Base-by-base conservation (phyloP, 768 basidiomycete species). In the Lactarius akahatsu region DNA sequence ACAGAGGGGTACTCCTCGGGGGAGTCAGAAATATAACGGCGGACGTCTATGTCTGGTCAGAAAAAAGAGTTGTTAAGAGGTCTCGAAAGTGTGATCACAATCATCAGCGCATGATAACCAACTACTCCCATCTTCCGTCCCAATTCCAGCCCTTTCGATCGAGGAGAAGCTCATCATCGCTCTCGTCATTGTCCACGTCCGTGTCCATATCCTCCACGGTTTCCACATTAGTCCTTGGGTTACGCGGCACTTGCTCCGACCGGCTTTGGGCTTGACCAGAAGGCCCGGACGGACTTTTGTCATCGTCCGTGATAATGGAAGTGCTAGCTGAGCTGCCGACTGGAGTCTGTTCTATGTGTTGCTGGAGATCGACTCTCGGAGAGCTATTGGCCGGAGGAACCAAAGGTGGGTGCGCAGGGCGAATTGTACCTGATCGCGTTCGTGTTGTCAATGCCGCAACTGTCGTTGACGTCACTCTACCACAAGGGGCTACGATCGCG, bases 361-460 rank as follows among this genome's bases (percentile, higher is more conserved):
- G 70, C 2, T 73, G 74, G 9, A 66, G 11, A 43, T 40, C n/a
- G 26, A 41, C 60, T 16, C 36, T 32, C 20, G 57, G 40, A 38
- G 16, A 28, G 28, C 10, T 16, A 8, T 45, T 47, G 16, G 43
- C 18, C 28, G 34, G 30, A 63, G 68, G 38, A 65, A 61, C 50
- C 57, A 15, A 28, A 4, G 70, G 68, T 16, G 54, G 68, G 28
- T 59, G 62, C n/a, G 36, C 36, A 20, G 70, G 61, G 47, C 70
- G 70, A 36, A 71, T 71, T 38, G 70, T 71, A 41, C 70, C 70
- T 5, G 70, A 71, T 40, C 70, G 70, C 15, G 70, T 71, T 45
- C 70, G 68, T 40, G 64, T 71, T 15, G 69, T 69, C 47, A 57
- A 32, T 28, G 69, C 41, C 1, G 63, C 32, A 47, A 56, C 64